phyloP scores from a whole-genome alignment of 2,329 filamentous ascomycete genomes.

The Lasiodiplodia sp. region DNA sequence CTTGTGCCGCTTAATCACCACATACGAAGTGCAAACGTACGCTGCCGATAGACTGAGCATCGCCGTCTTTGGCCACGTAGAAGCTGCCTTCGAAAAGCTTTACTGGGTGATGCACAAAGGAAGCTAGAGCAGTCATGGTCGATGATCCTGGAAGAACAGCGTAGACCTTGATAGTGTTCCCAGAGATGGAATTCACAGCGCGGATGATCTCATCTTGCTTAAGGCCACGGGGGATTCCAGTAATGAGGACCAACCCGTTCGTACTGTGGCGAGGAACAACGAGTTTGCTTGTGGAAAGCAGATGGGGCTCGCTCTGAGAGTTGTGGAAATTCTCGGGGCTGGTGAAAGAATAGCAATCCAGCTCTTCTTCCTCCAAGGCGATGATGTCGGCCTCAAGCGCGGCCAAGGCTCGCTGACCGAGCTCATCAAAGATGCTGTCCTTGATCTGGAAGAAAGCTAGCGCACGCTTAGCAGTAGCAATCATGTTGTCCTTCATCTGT shows the following conservation, averaged over 20 bases:
- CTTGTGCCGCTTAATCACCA: background rate
- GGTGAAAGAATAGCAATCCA: no score
- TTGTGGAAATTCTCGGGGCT: background rate
- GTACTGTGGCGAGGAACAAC: background rate
- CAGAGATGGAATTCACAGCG: background rate
- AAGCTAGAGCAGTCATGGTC: background rate
- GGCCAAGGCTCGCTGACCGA: background rate
- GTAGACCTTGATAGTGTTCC: background rate
- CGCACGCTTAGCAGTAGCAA: background rate
- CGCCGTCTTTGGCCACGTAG: background rate
- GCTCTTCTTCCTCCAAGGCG: background rate
- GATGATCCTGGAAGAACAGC: background rate
- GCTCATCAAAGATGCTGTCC: background rate
- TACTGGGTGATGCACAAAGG: background rate
- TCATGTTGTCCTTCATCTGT: background rate
- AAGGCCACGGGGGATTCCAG: background rate
- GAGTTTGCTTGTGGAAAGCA: background rate
- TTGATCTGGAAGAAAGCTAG: background rate
- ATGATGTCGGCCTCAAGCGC: background rate
- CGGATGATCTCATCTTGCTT: background rate
- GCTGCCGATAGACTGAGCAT: background rate
- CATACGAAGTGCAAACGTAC: slow-evolving; percentile 7
- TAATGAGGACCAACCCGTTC: background rate
- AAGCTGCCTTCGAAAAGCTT: background rate
- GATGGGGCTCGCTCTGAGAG: no score